Percentiles rank a stretch among this genome's conserved stretches.
These are phyloP conservation scores for Talaromyces sp. DNA, from an alignment of 2,329 filamentous ascomycete genomes.

Conservation along the genomic window DNA sequence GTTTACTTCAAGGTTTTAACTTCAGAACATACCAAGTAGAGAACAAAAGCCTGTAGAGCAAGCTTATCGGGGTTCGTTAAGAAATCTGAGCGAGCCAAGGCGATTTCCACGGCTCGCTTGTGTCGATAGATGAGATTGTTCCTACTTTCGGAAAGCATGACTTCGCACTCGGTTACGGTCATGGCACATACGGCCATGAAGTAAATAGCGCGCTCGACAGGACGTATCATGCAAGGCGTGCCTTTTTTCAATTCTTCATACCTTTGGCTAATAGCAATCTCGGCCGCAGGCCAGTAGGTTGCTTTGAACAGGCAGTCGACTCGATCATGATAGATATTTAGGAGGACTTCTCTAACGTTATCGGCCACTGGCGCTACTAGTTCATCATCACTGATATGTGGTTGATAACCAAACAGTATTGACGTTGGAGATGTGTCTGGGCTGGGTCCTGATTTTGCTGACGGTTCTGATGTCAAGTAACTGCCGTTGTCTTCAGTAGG, in stretches of 20 bases:
- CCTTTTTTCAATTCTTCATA: not conserved
- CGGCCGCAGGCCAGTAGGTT: constrained; percentile 1
- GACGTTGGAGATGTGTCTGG: not conserved
- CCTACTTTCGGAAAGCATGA: constrained; percentile 1
- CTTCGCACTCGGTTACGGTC: not conserved
- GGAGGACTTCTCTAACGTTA: not conserved
- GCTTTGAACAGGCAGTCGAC: constrained; percentile 9
- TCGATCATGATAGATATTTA: constrained; percentile 2
- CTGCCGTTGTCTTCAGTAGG: not conserved
- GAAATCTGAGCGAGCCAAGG: not conserved
- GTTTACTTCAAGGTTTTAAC: not conserved
- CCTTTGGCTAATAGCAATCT: not conserved
- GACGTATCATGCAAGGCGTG: not conserved
- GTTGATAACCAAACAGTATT: not conserved
- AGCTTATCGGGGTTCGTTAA: constrained; percentile 3
- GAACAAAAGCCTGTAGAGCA: not conserved
- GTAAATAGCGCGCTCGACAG: constrained; percentile 6
- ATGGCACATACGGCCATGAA: constrained; percentile 4
- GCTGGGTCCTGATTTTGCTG: not conserved
- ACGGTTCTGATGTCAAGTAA: not conserved
- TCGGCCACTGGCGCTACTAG: not conserved
- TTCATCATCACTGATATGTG: not conserved
- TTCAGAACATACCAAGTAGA: not conserved
- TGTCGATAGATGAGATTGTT: not conserved
- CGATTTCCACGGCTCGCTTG: not conserved